Evolutionary conservation across 1,139 yeast genomes (phyloP).

Genomic region (Geotrichum reessii): DNA sequence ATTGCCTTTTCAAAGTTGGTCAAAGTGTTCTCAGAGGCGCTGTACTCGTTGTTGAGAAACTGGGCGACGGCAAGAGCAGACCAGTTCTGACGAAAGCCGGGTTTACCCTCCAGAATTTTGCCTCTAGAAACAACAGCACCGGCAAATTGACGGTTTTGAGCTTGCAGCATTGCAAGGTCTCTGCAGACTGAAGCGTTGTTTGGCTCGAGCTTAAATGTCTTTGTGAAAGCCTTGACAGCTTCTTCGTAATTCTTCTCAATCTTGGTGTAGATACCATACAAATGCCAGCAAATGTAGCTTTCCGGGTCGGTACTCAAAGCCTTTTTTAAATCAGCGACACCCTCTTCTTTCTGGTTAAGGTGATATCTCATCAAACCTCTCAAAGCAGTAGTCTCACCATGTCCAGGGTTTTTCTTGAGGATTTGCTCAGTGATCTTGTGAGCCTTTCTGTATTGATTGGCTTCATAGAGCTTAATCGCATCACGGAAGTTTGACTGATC

Average conservation of each 20-base stretch:
- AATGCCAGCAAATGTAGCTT: constrained; percentile 72
- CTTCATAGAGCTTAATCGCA: constrained; percentile 77
- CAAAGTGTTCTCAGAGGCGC: constrained; percentile 65
- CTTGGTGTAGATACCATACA: constrained; percentile 79
- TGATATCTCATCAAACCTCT: constrained; percentile 67
- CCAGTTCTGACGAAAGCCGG: constrained; percentile 91
- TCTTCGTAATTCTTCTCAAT: constrained; percentile 62
- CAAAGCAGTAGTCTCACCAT: constrained; percentile 77
- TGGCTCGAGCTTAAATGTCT: constrained; percentile 75
- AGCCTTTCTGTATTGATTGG: constrained; percentile 81
- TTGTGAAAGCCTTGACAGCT: constrained; percentile 73
- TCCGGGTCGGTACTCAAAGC: constrained; percentile 53
- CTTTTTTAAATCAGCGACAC: constrained; percentile 53
- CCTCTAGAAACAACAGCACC: constrained; percentile 60
- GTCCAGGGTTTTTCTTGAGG: constrained; percentile 67
- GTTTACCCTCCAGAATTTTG: constrained; percentile 62
- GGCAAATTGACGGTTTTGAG: constrained; percentile 71
- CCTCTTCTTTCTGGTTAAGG: constrained; percentile 55
- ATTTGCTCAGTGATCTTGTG: constrained; percentile 69
- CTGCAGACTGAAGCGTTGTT: constrained; percentile 73
- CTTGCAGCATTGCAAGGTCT: constrained; percentile 74
- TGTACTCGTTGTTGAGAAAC: constrained; percentile 62
- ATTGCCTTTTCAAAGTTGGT: constrained; percentile 68
- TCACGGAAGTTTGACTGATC: constrained; percentile 70
- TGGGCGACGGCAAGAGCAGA: constrained; percentile 83